Conservation (phyloP, 2,329 filamentous ascomycete genomes). For the Cercospora sp. region DNA sequence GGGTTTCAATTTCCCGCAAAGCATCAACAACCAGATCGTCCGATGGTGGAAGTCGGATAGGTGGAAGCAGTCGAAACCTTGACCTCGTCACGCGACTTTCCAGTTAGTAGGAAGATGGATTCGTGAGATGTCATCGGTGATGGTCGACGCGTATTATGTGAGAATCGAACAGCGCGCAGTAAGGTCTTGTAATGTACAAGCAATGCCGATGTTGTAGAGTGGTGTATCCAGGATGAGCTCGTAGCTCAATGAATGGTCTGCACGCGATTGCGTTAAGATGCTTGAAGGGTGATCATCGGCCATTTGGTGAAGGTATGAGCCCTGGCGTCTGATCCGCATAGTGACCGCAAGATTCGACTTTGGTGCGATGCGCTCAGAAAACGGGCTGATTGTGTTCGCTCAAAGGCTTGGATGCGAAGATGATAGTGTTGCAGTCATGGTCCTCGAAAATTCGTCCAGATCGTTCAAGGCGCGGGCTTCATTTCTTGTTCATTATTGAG, state of each 20-base stretch:
- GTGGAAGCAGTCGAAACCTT: background rate
- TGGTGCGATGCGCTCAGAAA: background rate
- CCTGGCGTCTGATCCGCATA: background rate
- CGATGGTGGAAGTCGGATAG: background rate
- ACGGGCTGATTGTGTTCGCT: background rate
- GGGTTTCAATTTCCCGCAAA: background rate
- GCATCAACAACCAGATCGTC: background rate
- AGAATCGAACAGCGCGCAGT: background rate
- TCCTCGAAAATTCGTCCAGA: background rate
- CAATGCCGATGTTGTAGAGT: background rate
- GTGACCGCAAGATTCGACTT: background rate
- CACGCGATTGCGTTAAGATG: background rate
- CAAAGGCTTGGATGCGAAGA: background rate
- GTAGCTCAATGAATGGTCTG: background rate
- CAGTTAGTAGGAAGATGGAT: background rate
- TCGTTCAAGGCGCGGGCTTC: background rate
- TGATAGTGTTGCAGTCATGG: background rate
- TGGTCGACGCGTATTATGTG: background rate
- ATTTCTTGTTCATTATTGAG: conserved; percentile 23
- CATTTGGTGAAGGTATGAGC: background rate
- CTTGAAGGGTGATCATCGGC: background rate
- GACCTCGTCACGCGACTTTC: background rate
- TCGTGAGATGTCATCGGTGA: background rate
- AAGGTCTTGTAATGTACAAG: background rate
- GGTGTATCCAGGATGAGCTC: background rate